Conservation (phyloP, 1,284 basidiomycete species). For the Tilletia walkeri region DNA sequence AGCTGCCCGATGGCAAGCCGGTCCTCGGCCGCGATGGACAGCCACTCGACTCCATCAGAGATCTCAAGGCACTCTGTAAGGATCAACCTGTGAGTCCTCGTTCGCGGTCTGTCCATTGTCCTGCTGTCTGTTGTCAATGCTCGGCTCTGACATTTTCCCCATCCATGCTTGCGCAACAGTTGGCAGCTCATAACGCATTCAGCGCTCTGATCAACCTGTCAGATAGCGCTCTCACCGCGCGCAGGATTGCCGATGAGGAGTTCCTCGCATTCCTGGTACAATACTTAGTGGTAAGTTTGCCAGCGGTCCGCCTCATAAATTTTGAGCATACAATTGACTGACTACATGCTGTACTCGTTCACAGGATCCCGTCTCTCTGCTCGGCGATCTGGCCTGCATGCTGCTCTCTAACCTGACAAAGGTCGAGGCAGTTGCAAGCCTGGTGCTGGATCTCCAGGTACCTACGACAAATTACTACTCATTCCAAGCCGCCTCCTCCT, state of each 20-base stretch:
- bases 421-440: slow-evolving; percentile 68
- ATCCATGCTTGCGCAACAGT: slow-evolving; percentile 19
- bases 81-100: slow-evolving; percentile 63
- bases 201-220: slow-evolving; percentile 90
- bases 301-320: background rate
- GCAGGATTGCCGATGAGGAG: slow-evolving; percentile 68
- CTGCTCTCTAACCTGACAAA: slow-evolving; percentile 90
- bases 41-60: slow-evolving; percentile 56
- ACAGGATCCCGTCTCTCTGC: slow-evolving; percentile 73
- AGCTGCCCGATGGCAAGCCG: slow-evolving; percentile 37
- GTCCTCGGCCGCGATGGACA: slow-evolving; percentile 42
- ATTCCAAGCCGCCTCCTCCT: slow-evolving; percentile 24
- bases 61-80: slow-evolving; percentile 78
- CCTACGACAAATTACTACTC: slow-evolving; percentile 47
- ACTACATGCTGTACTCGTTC: background rate
- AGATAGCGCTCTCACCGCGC: slow-evolving; percentile 71
- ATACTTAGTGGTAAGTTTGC: slow-evolving; percentile 77
- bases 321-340: background rate
- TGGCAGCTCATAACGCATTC: slow-evolving; percentile 91
- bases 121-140: background rate
- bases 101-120: background rate
- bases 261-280: slow-evolving; percentile 83
- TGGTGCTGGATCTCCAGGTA: slow-evolving; percentile 66
- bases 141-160: background rate
- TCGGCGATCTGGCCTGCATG: slow-evolving; percentile 94